Evolutionary conservation across 257 asterid species (phyloP), one percentile per base, ranked within the genome.

Genomic region (Anisodus tanguticus): DNA sequence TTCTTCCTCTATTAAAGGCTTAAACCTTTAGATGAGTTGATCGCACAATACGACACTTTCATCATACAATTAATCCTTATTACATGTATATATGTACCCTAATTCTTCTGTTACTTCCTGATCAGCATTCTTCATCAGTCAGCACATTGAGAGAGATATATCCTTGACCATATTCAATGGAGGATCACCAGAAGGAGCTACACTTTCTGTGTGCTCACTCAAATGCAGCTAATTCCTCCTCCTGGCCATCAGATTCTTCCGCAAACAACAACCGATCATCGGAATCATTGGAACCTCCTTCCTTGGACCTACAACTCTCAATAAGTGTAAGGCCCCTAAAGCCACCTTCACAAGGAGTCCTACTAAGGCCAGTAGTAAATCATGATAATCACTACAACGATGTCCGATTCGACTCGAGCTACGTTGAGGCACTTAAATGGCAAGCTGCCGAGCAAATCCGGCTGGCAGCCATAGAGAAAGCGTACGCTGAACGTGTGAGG

Each of bases 401-500:
- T 16, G 60, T 69, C 13, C 81, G 70, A 62, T 66, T 83, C 79
- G 83, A 82, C 60, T 41, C 85, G 43, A 72, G 85, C 57, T 17
- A 88, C n/a, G 79, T 90, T 1, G 95, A 92, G 43, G 89, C 92
- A 8, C 83, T 95, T 63, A 92, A 92, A 79, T 92, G 95, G 94
- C 94, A 92, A 86, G 92, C 98, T 15, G 93, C 96, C 0, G 97
- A 95, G 95, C 97, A 95, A 67, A 89, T 92, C 19, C 89, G 98
- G 67, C 86, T 93, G 60, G 98, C 98, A 0, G 92, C 94, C 0
- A 87, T 94, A 86, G 98, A 94, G 83, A 92, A 88, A 84, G 95
- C 95, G 0, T 92, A 93, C n/a, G 98, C 97, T 0, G 97, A 91
- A 83, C 94, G 95, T 39, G 88, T 93, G 88, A 89, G 92, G 88